Base-by-base conservation (phyloP, 768 basidiomycete genomes). In the Boletus edulis region DNA sequence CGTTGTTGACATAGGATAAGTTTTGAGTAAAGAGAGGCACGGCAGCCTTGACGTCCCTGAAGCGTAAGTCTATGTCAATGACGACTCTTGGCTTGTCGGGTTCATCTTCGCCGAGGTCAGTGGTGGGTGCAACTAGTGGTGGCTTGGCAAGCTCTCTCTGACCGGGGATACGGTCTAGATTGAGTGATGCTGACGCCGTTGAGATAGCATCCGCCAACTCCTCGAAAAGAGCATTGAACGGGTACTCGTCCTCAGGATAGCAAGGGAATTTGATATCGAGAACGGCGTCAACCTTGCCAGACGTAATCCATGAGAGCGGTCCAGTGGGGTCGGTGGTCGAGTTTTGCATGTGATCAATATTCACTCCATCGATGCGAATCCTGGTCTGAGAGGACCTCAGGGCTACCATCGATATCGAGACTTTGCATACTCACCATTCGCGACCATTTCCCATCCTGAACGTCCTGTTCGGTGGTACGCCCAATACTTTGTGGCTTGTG, bases 401-500 rank as follows among this genome's bases (percentile, higher is more conserved):
- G 53, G 31, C 40, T 14, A 46, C 43, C 41, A 20, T 31, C 20
- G 18, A 50, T 50, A 34, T n/a, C 47, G 38, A 31, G 27, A 52
- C n/a, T 20, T 12, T 24, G 9, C 48, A 13, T 48, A 63, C 80
- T 65, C 56, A 94, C 94, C 94, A 98, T 94, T 48, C 91, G 80
- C 11, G 84, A 85, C 87, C 93, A 94, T 55, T 86, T 82, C 17
- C 86, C 86, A 66, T 94, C 87, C 67, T 87, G 84, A 32, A 90
- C 67, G 56, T 96, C 94, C 64, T 85, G 89, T 65, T 92, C 88
- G 45, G 85, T 92, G 5, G 92, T 94, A 57, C 92, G 78, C 2
- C 95, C 93, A 48, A 98, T 91, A 67, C 92, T 96, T 74, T 98
- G 96, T 7, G 96, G 96, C 66, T 86, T 89, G 65, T 98, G 97